Conservation (phyloP, 352 stramenopile genomes). For the Phytophthora tubulina region DNA sequence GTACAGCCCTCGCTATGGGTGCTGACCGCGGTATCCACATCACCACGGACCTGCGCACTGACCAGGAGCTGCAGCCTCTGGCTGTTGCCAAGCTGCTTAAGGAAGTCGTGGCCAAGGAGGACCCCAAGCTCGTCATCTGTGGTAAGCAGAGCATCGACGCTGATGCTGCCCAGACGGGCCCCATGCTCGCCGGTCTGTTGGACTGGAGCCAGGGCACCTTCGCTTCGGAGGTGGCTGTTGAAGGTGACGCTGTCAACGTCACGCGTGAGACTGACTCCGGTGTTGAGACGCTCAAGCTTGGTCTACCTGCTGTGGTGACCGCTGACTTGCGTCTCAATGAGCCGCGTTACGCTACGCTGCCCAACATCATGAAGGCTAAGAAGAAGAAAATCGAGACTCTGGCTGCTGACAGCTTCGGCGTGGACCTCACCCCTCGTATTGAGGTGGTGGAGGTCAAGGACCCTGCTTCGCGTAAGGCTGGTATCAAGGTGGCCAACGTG, state of each 20-base stretch:
- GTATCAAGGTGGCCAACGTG: slow-evolving; percentile 95
- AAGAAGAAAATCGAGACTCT: slow-evolving; percentile 93
- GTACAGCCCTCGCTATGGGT: slow-evolving; percentile 95
- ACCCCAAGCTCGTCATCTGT: slow-evolving; percentile 95
- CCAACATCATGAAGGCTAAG: slow-evolving; percentile 99
- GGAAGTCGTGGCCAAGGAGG: slow-evolving; percentile 95
- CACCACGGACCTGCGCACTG: slow-evolving; percentile 95
- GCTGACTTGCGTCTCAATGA: slow-evolving; percentile 99
- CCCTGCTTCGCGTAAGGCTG: slow-evolving; percentile 93
- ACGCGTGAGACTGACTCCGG: slow-evolving; percentile 97
- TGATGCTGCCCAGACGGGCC: slow-evolving; percentile 90
- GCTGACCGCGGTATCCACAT: slow-evolving; percentile 98
- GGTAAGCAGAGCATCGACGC: slow-evolving; percentile 97
- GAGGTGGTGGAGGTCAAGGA: slow-evolving; percentile 92
- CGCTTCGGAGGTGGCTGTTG: slow-evolving; percentile 91
- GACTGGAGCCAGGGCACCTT: slow-evolving; percentile 98
- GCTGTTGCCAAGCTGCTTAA: slow-evolving; percentile 97
- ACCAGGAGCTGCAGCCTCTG: slow-evolving; percentile 98
- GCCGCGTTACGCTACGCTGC: slow-evolving; percentile 98
- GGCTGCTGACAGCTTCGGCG: slow-evolving; percentile 72
- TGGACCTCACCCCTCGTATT: slow-evolving; percentile 81
- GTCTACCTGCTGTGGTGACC: slow-evolving; percentile 96
- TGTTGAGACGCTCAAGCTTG: slow-evolving; percentile 89
- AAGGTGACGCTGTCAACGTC: slow-evolving; percentile 73
- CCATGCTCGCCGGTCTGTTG: slow-evolving; percentile 96